Evolutionary conservation across 306 rosid species (phyloP).

Genomic region (Leucaena leucocephala): DNA sequence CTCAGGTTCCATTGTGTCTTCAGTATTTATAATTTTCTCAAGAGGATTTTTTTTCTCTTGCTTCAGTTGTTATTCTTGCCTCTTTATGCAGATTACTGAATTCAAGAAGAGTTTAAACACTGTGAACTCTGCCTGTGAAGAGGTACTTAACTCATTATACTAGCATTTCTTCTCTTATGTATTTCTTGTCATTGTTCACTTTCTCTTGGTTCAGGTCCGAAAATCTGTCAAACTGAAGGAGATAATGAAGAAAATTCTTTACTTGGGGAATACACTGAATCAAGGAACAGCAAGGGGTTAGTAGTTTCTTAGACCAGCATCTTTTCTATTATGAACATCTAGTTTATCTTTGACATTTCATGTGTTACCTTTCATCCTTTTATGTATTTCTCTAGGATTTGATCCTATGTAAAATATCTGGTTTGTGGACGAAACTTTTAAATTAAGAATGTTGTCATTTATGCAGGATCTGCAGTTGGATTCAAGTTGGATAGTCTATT

Average conservation of each 20-base stretch:
- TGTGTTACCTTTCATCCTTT: constrained; percentile 9
- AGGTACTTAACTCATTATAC: constrained; percentile 58
- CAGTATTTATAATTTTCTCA: constrained; percentile 13
- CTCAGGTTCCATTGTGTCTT: constrained; percentile 73
- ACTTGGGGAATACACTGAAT: constrained; percentile 85
- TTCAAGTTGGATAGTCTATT: constrained; percentile 92
- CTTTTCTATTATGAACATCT: constrained; percentile 21
- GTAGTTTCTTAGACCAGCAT: constrained; percentile 27
- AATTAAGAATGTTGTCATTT: constrained; percentile 27
- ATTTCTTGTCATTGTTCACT: constrained; percentile 36
- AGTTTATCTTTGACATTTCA: constrained; percentile 14
- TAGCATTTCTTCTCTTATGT: constrained; percentile 17
- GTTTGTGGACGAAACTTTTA: constrained; percentile 10
- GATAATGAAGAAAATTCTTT: constrained; percentile 83
- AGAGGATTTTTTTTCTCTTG: constrained; percentile 35
- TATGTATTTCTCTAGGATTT: constrained; percentile 20
- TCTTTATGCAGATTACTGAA: constrained; percentile 67
- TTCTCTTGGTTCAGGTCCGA: constrained; percentile 60
- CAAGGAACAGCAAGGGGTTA: constrained; percentile 99
- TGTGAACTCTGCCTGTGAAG: constrained; percentile 80
- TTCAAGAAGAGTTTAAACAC: constrained; percentile 76
- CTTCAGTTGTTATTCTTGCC: constrained; percentile 34
- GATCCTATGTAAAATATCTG: not conserved
- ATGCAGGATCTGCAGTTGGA: constrained; percentile 90
- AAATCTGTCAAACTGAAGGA: constrained; percentile 82